Conservation (phyloP, 2,329 filamentous ascomycete species). For the Botryosphaeria dothidea region DNA sequence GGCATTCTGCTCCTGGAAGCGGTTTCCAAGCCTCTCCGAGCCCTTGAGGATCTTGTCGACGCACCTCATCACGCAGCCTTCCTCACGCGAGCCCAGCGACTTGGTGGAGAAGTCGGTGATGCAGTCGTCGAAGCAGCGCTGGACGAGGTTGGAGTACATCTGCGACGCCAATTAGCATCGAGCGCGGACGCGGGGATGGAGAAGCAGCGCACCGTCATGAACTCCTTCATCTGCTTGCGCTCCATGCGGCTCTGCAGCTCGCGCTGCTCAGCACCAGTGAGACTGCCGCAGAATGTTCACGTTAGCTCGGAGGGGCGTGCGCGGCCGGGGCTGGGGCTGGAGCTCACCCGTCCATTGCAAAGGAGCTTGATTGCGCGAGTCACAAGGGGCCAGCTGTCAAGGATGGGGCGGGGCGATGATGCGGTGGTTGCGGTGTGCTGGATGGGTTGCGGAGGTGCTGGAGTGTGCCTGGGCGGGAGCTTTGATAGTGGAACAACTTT, state of each 20-base stretch:
- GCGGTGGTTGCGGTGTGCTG: slow-evolving; percentile 9
- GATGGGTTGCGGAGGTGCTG: neutral
- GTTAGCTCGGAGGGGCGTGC: neutral
- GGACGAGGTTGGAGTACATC: slow-evolving; percentile 75
- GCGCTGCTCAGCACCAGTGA: slow-evolving; percentile 80
- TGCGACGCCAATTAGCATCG: slow-evolving; percentile 32
- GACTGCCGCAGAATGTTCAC: slow-evolving; percentile 46
- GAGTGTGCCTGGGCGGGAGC: slow-evolving; percentile 8
- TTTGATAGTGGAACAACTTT: slow-evolving; percentile 15
- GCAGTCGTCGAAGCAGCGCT: slow-evolving; percentile 94
- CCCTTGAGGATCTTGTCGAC: slow-evolving; percentile 95
- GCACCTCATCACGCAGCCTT: slow-evolving; percentile 89
- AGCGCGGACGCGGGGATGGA: neutral
- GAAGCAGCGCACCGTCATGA: slow-evolving; percentile 81
- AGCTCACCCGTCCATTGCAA: slow-evolving; percentile 27
- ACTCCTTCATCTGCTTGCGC: slow-evolving; percentile 98
- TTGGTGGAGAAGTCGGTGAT: slow-evolving; percentile 99
- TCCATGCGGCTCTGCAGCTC: slow-evolving; percentile 94
- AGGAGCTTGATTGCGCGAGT: slow-evolving; percentile 6
- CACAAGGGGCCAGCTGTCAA: slow-evolving; percentile 5
- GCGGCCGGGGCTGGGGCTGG: neutral
- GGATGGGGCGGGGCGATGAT: slow-evolving; percentile 4
- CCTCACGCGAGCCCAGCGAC: slow-evolving; percentile 82
- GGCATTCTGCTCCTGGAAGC: slow-evolving; percentile 78
- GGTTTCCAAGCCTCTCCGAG: slow-evolving; percentile 84